These are phyloP conservation scores for Odontarrhena argentea DNA, from an alignment of 345 rosid genomes.

Conservation along the genomic window DNA sequence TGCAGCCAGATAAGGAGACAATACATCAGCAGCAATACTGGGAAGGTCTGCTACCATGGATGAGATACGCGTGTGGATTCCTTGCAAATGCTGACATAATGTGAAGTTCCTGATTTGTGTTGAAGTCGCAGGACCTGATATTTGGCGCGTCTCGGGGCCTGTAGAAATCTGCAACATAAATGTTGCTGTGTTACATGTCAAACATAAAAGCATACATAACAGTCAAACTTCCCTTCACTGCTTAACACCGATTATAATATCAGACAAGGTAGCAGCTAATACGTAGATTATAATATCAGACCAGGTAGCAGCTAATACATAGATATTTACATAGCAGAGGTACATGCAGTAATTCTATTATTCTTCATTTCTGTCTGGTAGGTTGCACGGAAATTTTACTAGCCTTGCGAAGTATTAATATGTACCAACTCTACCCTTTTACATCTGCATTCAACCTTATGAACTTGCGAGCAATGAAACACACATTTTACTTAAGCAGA, in stretches of 20 bases:
- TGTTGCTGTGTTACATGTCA: slow-evolving; percentile 24
- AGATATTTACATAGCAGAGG: background rate
- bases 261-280: slow-evolving; percentile 17
- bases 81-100: slow-evolving; percentile 91
- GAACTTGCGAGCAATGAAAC: background rate
- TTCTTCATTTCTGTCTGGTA: slow-evolving; percentile 5
- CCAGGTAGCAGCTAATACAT: slow-evolving; percentile 10
- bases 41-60: slow-evolving; percentile 71
- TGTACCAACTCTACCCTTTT: background rate
- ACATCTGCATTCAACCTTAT: slow-evolving; percentile 15
- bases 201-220: slow-evolving; percentile 6
- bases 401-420: background rate
- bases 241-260: background rate
- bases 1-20: slow-evolving; percentile 74
- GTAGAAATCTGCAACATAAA: slow-evolving; percentile 79
- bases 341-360: background rate
- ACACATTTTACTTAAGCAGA: slow-evolving; percentile 7
- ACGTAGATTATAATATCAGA: background rate
- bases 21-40: slow-evolving; percentile 72
- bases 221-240: slow-evolving; percentile 16
- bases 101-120: slow-evolving; percentile 90
- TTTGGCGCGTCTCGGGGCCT: slow-evolving; percentile 93
- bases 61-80: slow-evolving; percentile 74
- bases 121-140: slow-evolving; percentile 77
- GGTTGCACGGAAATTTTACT: background rate